phyloP scores from a whole-genome alignment of 208 protist species.

The Leishmania tarentolae region DNA sequence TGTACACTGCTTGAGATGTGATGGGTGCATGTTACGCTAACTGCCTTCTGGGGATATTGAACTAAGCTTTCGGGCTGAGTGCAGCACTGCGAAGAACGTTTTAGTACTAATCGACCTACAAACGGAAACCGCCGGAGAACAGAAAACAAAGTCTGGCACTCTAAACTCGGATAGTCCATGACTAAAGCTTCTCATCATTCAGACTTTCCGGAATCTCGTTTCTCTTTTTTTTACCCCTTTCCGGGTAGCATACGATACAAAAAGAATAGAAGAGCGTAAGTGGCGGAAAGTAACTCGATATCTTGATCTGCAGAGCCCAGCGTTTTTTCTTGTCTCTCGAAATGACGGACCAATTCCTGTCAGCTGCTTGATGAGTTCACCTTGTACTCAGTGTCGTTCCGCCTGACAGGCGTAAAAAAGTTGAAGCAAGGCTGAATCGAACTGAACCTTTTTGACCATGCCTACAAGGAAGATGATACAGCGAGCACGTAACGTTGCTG shows the following conservation, averaged over 20 bases:
- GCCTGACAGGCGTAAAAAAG: neutral
- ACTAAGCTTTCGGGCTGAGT: conserved; percentile 14
- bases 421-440: neutral
- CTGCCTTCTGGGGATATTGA: neutral
- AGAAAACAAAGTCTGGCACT: conserved; percentile 20
- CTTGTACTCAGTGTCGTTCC: neutral
- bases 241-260: neutral
- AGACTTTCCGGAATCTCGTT: too few relatives aligned
- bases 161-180: conserved; percentile 19
- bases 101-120: conserved; percentile 3
- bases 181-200: neutral
- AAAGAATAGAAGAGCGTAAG: neutral
- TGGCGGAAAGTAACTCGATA: neutral
- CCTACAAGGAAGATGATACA: neutral
- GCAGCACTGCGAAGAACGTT: conserved; percentile 8
- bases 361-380: neutral
- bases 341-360: neutral
- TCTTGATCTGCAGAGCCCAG: neutral
- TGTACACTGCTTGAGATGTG: neutral
- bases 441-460: neutral
- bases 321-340: neutral
- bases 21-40: conserved; percentile 14
- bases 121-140: conserved; percentile 16
- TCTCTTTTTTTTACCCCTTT: too few relatives aligned
- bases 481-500: neutral